These are phyloP conservation scores for Aspergillus texensis DNA, from an alignment of 2,329 filamentous ascomycete genomes.

Conservation along the genomic window DNA sequence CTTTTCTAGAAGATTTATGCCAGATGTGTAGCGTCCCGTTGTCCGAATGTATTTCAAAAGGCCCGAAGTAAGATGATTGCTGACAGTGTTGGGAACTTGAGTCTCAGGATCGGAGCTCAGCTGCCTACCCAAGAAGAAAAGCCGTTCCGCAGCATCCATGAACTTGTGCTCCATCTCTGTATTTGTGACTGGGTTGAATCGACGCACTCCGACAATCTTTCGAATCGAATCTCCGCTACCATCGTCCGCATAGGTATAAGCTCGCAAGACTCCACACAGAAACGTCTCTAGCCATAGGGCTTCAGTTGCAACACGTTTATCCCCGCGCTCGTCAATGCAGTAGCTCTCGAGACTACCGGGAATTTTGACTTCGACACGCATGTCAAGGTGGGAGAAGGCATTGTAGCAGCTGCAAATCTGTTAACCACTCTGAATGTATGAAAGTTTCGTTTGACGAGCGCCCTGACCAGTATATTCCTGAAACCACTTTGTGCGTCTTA, in stretches of 20 bases:
- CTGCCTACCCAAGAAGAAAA: conserved; percentile 96
- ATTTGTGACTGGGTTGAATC: conserved; percentile 96
- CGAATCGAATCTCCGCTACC: conserved; percentile 92
- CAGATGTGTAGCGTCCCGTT: conserved; percentile 89
- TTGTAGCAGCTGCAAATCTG: conserved; percentile 77
- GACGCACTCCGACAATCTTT: conserved; percentile 93
- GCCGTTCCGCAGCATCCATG: conserved; percentile 85
- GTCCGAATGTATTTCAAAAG: conserved; percentile 94
- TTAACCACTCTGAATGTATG: conserved; percentile 15
- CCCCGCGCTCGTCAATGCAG: conserved; percentile 94
- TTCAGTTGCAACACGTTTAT: conserved; percentile 90
- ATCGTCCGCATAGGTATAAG: conserved; percentile 96
- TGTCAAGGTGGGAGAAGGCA: conserved; percentile 96
- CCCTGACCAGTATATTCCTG: conserved; percentile 86
- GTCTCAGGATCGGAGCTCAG: conserved; percentile 95
- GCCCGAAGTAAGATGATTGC: conserved; percentile 92
- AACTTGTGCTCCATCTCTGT: conserved; percentile 99
- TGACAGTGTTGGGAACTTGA: conserved; percentile 94
- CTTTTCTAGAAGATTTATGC: conserved; percentile 97
- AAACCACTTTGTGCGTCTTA: conserved; percentile 84
- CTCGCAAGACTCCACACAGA: conserved; percentile 87
- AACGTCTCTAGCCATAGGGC: conserved; percentile 98
- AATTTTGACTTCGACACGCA: conserved; percentile 97
- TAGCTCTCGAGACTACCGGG: conserved; percentile 96
- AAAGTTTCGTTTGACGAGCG: background rate